Evolutionary conservation across 164 flowering plant species (phyloP), one percentile per base, ranked within the genome.

Genomic region (Umbilicus rupestris): DNA sequence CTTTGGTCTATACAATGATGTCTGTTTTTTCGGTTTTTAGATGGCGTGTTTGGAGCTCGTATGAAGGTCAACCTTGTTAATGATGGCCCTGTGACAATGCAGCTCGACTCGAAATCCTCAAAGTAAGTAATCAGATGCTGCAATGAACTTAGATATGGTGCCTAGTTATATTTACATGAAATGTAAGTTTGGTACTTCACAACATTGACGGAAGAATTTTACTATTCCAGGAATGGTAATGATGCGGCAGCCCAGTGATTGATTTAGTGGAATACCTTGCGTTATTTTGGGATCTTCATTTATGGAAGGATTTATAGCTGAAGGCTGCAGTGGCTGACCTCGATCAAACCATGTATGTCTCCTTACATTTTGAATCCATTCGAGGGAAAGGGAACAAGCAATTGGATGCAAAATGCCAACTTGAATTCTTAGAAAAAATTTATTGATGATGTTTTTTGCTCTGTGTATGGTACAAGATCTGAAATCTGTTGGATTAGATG

Each of bases 41-140:
- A 93, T 78, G 98, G 98, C 37, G 80, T 88, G 33, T 93, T 93
- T 80, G 98, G 94, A 77, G 98, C 98, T 65, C 85, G 77, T 90
- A 93, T 93, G 98, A 87, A 92, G 96, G 97, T 93, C 66, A 87
- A 81, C 69, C 81, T 93, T 80, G 88, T 88, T 57, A 93, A 93
- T 66, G 97, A 89, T 78, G 98, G 97, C 16, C 98, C 98, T 14
- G 97, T 93, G 33, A 93, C 98, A 17, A 84, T 93, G 94, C 98
- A 90, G 74, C 87, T 93, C n/a, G 97, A 90, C 68, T 90, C 97
- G 7, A 82, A 73, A 73, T 37, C 84, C 41, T 78, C 87, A 50
- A 86, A 78, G 92, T 93, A 70, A 83, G 85, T 73, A 58, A 15
- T 1, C 17, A 24, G 3, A 3, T 8, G 19, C 44, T 29, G 55